A percentile compares a stretch with the other conserved stretches of the same genome.
Evolutionary conservation across 805 yeast species (phyloP).

Genomic region (Candida maesae): DNA sequence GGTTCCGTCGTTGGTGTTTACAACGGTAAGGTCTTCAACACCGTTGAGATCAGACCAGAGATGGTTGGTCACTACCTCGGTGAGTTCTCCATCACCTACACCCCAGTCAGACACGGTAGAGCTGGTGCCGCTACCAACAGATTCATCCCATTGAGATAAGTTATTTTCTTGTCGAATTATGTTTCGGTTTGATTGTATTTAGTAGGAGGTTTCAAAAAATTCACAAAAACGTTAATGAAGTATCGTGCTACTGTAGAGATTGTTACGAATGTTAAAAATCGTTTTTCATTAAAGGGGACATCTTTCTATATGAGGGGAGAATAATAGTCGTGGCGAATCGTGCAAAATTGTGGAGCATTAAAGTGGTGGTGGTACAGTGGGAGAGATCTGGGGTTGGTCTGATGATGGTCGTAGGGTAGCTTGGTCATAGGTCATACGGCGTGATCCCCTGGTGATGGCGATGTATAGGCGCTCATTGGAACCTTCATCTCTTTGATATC

Average conservation of each 20-base stretch:
- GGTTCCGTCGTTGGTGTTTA: conserved; percentile 98
- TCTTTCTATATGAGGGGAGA: too few species aligned
- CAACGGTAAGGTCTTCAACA: conserved; percentile 99
- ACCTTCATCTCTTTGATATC: conserved; percentile 61
- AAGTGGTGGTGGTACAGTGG: neutral
- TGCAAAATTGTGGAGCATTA: neutral
- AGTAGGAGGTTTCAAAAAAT: conserved; percentile 15
- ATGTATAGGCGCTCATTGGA: neutral
- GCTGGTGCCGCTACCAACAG: conserved; percentile 74
- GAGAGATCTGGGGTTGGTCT: too few species aligned
- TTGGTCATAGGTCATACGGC: too few species aligned
- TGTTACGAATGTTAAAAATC: too few species aligned
- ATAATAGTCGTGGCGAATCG: neutral
- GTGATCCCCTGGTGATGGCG: neutral
- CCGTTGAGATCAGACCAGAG: conserved; percentile 98
- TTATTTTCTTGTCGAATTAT: conserved; percentile 1
- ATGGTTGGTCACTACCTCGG: conserved; percentile 99
- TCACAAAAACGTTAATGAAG: conserved; percentile 19
- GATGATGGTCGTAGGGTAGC: too few species aligned
- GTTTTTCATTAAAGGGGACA: too few species aligned
- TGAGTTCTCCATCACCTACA: conserved; percentile 99
- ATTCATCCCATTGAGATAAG: conserved; percentile 69
- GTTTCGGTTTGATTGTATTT: conserved; percentile 20
- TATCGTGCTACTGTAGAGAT: too few species aligned
- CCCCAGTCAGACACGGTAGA: conserved; percentile 99